Base-by-base conservation (phyloP, 345 rosid species). In the Acer yangbiense region DNA sequence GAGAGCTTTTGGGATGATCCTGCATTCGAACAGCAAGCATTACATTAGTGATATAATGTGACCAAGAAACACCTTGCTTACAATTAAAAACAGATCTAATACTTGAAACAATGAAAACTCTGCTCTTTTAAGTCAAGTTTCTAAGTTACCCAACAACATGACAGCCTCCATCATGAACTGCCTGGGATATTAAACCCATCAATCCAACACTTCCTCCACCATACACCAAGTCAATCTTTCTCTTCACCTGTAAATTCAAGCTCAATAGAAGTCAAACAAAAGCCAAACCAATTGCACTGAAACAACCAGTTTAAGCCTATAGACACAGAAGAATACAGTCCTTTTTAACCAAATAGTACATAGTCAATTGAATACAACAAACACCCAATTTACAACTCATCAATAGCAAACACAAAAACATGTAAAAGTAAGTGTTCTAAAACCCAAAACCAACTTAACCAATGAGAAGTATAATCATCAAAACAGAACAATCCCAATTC, bases 181-280 rank as follows among this genome's bases (percentile, higher is more conserved):
- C 90, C 87, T 82, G 87, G 71, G 99, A 92, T 65, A 96, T 89
- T 86, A 94, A 81, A 82, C 99, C 99, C 99, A 93, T 95, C 77
- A 95, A 79, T 32, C 99, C 99, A 87, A 94, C 88, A 85, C 98
- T 93, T 80, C 98, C 99, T 74, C 99, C 99, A 69, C 98, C 98
- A 68, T 95, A 95, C 70, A 95, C 99, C 87, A 95, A 83, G 69
- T 93, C 92, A 64, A 91, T 92, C 88, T 91, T 92, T 87, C 95
- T 88, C 82, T 85, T 87, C 81, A 94, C 97, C 97, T 95, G 86
- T 65, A 82, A 60, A 72, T 70, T 64, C 72, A 82, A n/a, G 73
- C 65, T 52, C 61, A 73, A 41, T 67, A 17, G 46, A 62, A 72
- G 72, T 66, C 43, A 74, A 52, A 54, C 60, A 41, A 13, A 52